Evolutionary conservation across 371 early-diverging fungal genomes (phyloP).

Genomic region (Batkoa obscura): DNA sequence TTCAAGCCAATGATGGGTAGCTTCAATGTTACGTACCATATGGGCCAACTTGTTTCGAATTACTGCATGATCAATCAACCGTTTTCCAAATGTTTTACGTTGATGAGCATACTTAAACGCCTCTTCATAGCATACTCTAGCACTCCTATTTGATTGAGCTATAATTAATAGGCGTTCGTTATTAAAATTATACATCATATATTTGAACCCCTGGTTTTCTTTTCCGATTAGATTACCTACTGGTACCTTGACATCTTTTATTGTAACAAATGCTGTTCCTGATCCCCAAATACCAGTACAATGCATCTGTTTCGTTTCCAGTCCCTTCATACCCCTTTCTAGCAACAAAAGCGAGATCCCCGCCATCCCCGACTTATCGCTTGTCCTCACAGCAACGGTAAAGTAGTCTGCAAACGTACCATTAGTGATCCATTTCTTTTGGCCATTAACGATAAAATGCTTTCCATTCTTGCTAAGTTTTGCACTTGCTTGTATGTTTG

Average conservation of each 20-base stretch:
- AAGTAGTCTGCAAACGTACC: conserved; percentile 65
- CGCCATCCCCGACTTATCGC: conserved; percentile 47
- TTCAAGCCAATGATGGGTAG: conserved; percentile 75
- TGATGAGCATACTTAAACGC: conserved; percentile 68
- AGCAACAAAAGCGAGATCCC: conserved; percentile 59
- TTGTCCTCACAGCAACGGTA: conserved; percentile 47
- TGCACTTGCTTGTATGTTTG: conserved; percentile 47
- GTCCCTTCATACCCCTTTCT: conserved; percentile 60
- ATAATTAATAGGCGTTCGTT: conserved; percentile 58
- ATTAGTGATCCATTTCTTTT: conserved; percentile 78
- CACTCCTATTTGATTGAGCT: conserved; percentile 64
- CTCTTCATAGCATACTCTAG: conserved; percentile 75
- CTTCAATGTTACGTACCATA: conserved; percentile 72
- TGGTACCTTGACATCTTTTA: conserved; percentile 76
- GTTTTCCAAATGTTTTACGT: conserved; percentile 69
- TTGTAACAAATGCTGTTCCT: conserved; percentile 54
- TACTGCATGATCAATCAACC: conserved; percentile 45
- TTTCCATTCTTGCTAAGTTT: conserved; percentile 50
- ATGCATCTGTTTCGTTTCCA: conserved; percentile 60
- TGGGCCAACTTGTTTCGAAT: conserved; percentile 42
- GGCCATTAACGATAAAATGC: conserved; percentile 56
- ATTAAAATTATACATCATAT: conserved; percentile 55
- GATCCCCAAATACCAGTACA: conserved; percentile 61
- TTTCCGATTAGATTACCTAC: conserved; percentile 62
- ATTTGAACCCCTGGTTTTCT: conserved; percentile 72